These are phyloP conservation scores for Ganoderma lucidum DNA, from an alignment of 1,284 basidiomycete genomes.

Conservation along the genomic window DNA sequence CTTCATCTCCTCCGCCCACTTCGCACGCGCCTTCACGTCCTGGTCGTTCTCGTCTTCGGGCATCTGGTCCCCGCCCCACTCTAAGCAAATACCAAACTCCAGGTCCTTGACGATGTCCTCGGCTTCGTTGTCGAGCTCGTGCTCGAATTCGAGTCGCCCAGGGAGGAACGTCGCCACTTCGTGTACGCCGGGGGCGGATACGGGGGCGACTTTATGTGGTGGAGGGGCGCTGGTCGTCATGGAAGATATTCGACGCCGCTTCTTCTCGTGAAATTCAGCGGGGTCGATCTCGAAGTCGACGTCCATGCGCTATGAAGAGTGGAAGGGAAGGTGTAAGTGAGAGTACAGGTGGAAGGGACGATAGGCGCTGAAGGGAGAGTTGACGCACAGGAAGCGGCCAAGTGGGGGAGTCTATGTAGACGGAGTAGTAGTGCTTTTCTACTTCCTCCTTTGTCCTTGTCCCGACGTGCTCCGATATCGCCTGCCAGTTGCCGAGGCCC, in stretches of 20 bases:
- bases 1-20: conserved; percentile 71
- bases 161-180: conserved; percentile 96
- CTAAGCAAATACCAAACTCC: conserved; percentile 90
- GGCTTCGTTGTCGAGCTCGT: conserved; percentile 96
- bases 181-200: conserved; percentile 94
- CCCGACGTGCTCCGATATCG: conserved; percentile 95
- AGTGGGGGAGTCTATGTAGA: conserved; percentile 81
- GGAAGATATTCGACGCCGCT: conserved; percentile 83
- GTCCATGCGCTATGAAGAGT: conserved; percentile 65
- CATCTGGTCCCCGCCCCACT: conserved; percentile 88
- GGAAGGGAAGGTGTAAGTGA: conserved; percentile 11
- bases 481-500: conserved; percentile 97
- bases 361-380: conserved; percentile 34
- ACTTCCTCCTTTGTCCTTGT: conserved; percentile 96
- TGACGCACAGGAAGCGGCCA: conserved; percentile 80
- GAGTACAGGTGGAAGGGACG: conserved; percentile 18
- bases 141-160: conserved; percentile 96
- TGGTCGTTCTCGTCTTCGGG: conserved; percentile 76
- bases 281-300: conserved; percentile 76
- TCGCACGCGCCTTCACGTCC: conserved; percentile 72
- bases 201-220: conserved; percentile 78
- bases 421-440: conserved; percentile 86
- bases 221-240: conserved; percentile 65
- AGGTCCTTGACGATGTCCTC: conserved; percentile 96
- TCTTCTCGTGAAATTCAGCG: conserved; percentile 86